A percentile compares a stretch with the other conserved stretches of the same genome.
Evolutionary conservation across 345 rosid species (phyloP).

Genomic region (Leavenworthia alabamica): DNA sequence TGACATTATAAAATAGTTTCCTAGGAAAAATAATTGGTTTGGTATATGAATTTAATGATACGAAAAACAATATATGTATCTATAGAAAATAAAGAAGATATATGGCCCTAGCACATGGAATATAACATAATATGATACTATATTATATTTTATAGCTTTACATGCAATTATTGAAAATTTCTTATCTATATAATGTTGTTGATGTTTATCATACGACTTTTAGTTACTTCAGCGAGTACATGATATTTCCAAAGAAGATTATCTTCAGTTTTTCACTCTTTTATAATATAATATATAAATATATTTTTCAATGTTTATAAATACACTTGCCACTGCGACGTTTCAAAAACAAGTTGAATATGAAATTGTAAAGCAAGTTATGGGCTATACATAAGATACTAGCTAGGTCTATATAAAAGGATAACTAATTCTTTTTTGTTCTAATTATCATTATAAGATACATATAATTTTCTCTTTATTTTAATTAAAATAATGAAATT

Average conservation of each 20-base stretch:
- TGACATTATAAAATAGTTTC: not conserved
- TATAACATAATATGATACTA: not conserved
- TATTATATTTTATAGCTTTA: constrained; percentile 18
- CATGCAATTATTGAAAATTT: constrained; percentile 21
- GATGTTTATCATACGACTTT: constrained; percentile 28
- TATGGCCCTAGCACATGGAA: constrained; percentile 10
- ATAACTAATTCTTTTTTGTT: not conserved
- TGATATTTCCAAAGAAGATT: constrained; percentile 14
- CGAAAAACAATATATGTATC: not conserved
- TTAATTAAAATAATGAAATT: not conserved
- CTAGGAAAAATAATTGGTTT: not conserved
- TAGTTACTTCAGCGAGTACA: not conserved
- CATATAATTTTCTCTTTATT: not conserved
- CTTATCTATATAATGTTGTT: constrained; percentile 14
- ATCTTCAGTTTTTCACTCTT: constrained; percentile 3
- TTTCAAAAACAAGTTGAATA: not conserved
- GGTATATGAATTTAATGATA: constrained; percentile 1
- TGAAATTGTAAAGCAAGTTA: constrained; percentile 14
- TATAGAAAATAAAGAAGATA: constrained; percentile 14
- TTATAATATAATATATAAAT: not conserved
- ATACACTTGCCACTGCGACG: not conserved
- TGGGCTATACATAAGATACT: not conserved
- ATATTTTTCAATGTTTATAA: not conserved
- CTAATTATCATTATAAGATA: not conserved
- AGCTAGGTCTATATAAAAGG: not conserved